Evolutionary conservation across 129 eudicot species (phyloP), one percentile per base, ranked within the genome.

Genomic region (Artemisia argyi): DNA sequence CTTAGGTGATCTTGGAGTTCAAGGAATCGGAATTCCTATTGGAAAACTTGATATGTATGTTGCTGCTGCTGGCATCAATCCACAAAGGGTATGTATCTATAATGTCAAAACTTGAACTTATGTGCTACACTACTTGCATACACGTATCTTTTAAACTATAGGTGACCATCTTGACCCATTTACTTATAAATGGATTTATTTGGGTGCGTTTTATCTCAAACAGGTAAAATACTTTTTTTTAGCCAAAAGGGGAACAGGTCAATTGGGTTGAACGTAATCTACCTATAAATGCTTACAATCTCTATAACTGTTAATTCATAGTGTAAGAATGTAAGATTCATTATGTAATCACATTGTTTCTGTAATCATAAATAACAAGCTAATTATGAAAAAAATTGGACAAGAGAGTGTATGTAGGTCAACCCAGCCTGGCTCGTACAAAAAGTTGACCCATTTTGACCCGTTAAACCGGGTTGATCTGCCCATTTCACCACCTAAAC

Each of bases 41-140:
- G 99, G 99, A 72, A 95, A 95, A 77, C 99, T 95, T 54, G 99
- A 95, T 80, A 85, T 95, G 87, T 95, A 95, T 88, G 97, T 95
- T 79, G 99, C 99, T 75, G 99, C 99, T 75, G 99, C 99, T 75
- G 99, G 99, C 56, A 95, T 95, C 79, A 91, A 95, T 83, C 99
- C 99, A 73, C 94, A 85, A 71, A 83, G 88, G 72, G 99, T 95
- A 91, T 86, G 94, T 12, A 15, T 20, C 26, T 44, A 58, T 15
- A 39, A 35, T 58, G 66, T 72, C 60, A 19, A 52, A 52, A 64
- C 56, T 66, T 70, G 2, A 66, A 51, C 19, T 60, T 42, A 7
- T 66, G 70, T 67, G 7, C 11, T 60, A 58, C 58, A 46, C 48
- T 72, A 50, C 55, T 44, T n/a, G 52, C 63, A 71, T 51, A 14